Percentiles rank a stretch among this genome's conserved stretches.
Evolutionary conservation across 768 basidiomycete genomes (phyloP).

Genomic region (Agaricus sinodeliciosus): DNA sequence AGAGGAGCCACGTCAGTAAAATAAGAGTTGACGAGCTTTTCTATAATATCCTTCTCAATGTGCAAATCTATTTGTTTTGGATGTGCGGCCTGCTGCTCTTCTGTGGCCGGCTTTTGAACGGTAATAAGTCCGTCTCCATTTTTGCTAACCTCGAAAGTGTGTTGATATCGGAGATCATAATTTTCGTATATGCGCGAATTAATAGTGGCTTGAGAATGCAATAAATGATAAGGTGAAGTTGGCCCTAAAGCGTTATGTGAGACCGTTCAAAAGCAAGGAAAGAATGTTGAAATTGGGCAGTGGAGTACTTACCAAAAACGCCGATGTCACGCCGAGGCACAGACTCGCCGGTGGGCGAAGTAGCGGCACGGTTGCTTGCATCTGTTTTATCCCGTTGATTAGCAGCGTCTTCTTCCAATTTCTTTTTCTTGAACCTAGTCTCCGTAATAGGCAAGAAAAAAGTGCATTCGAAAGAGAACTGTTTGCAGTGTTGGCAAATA

Average conservation of each 20-base stretch:
- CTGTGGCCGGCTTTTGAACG: conserved; percentile 55
- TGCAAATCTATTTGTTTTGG: conserved; percentile 65
- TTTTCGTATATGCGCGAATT: conserved; percentile 80
- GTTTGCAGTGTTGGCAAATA: conserved; percentile 90
- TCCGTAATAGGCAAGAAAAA: conserved; percentile 98
- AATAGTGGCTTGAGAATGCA: conserved; percentile 87
- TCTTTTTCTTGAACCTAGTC: conserved; percentile 98
- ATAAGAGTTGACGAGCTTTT: conserved; percentile 85
- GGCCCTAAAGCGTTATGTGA: conserved; percentile 62
- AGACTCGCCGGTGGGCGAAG: conserved; percentile 33
- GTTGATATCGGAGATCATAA: conserved; percentile 85
- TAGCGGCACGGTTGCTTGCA: conserved; percentile 24
- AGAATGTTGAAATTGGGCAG: conserved; percentile 10
- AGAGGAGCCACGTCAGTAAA: conserved; percentile 86
- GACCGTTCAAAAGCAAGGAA: conserved; percentile 26
- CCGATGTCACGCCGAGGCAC: conserved; percentile 49
- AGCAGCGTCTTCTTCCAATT: conserved; percentile 60
- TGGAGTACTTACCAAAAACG: conserved; percentile 48
- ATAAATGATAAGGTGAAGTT: conserved; percentile 76
- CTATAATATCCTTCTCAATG: conserved; percentile 71
- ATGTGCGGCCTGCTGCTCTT: conserved; percentile 47
- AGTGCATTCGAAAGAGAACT: conserved; percentile 90
- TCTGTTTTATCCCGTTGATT: conserved; percentile 24
- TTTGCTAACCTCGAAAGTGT: conserved; percentile 80
- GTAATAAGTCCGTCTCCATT: conserved; percentile 85